phyloP scores from a whole-genome alignment of 2,329 filamentous ascomycete genomes.

The Cylindrodendrum hubeiense region DNA sequence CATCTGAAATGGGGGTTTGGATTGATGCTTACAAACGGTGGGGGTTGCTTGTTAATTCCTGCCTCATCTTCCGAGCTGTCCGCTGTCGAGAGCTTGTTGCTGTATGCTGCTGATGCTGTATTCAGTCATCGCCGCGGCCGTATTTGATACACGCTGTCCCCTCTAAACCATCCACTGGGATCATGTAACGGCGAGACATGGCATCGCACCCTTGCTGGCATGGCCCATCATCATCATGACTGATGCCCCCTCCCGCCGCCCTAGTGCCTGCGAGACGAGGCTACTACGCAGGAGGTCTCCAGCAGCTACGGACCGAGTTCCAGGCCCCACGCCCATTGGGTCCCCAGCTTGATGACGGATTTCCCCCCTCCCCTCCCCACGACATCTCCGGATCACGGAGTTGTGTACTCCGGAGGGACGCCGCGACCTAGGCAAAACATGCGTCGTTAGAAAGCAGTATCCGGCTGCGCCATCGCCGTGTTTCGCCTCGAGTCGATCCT shows the following conservation, averaged over 20 bases:
- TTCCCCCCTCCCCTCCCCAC: conserved; percentile 6
- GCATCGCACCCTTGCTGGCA: not conserved
- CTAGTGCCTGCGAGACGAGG: conserved; percentile 28
- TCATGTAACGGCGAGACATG: not conserved
- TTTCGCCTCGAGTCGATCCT: not conserved
- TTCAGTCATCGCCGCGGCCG: conserved; percentile 2
- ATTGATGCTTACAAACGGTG: conserved; percentile 30
- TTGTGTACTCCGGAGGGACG: conserved; percentile 17
- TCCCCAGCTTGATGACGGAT: conserved; percentile 13
- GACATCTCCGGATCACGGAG: conserved; percentile 26
- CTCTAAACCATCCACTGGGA: conserved; percentile 11
- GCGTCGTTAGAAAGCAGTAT: conserved; percentile 8
- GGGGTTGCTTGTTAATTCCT: conserved; percentile 28
- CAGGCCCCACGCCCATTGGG: conserved; percentile 32
- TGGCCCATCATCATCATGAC: conserved; percentile 38
- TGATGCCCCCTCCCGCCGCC: conserved; percentile 38
- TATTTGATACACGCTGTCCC: not conserved
- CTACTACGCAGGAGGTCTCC: conserved; percentile 34
- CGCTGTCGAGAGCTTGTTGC: not conserved
- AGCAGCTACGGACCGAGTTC: conserved; percentile 43
- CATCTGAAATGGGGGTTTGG: conserved; percentile 6
- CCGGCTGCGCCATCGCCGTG: not conserved
- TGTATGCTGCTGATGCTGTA: conserved; percentile 8
- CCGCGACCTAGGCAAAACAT: conserved; percentile 24
- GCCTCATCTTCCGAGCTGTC: conserved; percentile 15